phyloP scores from a whole-genome alignment of 208 protist species.

The Leptomonas seymouri region DNA sequence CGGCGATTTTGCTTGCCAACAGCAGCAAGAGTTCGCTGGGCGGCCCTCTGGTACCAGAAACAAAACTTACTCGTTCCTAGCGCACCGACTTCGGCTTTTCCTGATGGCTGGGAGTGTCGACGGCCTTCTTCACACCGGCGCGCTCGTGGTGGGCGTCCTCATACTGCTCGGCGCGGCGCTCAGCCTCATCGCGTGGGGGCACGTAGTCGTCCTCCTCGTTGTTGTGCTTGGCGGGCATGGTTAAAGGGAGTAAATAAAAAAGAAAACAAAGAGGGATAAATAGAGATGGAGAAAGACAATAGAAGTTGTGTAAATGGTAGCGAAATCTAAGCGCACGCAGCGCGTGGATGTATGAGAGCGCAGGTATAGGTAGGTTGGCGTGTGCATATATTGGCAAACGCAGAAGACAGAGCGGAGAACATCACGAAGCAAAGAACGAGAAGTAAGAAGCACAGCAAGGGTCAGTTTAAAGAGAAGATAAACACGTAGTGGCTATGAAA shows the following conservation, averaged over 20 bases:
- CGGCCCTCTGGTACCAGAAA: neutral
- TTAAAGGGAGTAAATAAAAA: constrained; percentile 4
- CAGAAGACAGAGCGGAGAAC: too few species aligned
- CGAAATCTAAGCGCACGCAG: neutral
- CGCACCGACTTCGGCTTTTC: constrained; percentile 86
- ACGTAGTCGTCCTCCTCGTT: constrained; percentile 51
- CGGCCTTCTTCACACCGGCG: constrained; percentile 64
- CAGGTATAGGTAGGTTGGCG: neutral
- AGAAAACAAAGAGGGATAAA: constrained; percentile 4
- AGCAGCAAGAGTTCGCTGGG: neutral
- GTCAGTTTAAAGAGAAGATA: too few species aligned
- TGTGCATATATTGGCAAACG: too few species aligned
- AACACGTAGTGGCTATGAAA: too few species aligned
- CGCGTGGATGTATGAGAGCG: neutral
- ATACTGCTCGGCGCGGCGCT: constrained; percentile 67
- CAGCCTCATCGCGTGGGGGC: constrained; percentile 77
- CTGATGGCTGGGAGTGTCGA: constrained; percentile 73
- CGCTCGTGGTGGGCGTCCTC: constrained; percentile 85
- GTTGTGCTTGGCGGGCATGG: constrained; percentile 48
- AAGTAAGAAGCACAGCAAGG: too few species aligned
- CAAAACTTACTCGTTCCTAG: constrained; percentile 20
- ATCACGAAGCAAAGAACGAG: too few species aligned
- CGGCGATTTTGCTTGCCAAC: neutral
- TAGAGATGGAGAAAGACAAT: constrained; percentile 11
- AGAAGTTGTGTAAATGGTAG: neutral